Evolutionary conservation across 129 eudicot genomes (phyloP), one percentile per base, ranked within the genome.

Genomic region (Scalesia atractyloides): DNA sequence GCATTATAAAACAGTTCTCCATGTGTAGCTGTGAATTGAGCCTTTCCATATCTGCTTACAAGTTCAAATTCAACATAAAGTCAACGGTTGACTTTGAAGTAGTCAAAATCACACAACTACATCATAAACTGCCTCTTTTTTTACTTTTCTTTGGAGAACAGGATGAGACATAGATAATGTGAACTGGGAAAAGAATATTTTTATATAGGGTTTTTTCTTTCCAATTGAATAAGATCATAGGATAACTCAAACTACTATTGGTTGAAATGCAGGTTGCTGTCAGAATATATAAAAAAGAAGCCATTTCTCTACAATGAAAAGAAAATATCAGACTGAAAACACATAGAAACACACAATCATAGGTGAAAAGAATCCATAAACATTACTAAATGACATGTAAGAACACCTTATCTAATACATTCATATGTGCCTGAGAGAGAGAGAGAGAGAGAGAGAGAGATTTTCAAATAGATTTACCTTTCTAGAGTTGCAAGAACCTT

Each of bases 1-100:
- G 72, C 92, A 94, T 87, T 65, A 94, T 94, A 88, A 86, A 88
- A 75, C 86, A 87, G 95, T 94, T 94, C 76, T 90, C 82, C 93
- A 90, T 39, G 84, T 87, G 90, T 73, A 94, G 85, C 86, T 94
- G 84, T 75, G 98, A 94, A 89, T 94, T 94, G 67, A 90, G 57
- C 58, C 87, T 87, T 17, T 94, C 98, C 98, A 94, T 94, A 22
- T 58, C 64, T 58, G 46, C 44, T 34, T 7, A 61, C 47, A 15
- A 33, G 0, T 33, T 22, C 67, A 39, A 34, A 57, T 5, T 16
- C 52, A 57, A 69, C 33, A 17, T 26, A n/a, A 7, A 46, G 2
- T 68, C 56, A 60, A 16, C 34, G 0, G 6, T 64, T 20, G 58
- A 39, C 44, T 10, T 24, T 37, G 0, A 14, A 9, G 0, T 47